phyloP scores from a whole-genome alignment of 176 grass and related monocot genomes.

The Hordeum vulgare region DNA sequence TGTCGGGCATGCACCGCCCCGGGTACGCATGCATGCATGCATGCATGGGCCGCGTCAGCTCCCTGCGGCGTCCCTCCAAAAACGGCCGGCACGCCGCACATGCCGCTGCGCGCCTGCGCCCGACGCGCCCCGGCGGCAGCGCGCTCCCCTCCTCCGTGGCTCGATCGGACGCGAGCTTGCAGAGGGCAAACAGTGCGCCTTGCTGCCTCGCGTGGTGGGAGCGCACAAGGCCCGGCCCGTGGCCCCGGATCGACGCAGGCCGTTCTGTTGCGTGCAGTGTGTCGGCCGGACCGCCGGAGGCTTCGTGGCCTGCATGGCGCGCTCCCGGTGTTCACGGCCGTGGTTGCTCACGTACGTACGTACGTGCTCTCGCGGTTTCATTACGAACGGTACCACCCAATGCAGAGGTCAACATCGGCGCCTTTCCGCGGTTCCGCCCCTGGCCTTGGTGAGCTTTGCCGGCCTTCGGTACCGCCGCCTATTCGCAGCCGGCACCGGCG shows the following conservation, averaged over 20 bases:
- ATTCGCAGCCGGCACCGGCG: not conserved
- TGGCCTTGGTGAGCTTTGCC: not conserved
- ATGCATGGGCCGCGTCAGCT: not conserved
- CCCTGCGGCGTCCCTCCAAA: constrained; percentile 20
- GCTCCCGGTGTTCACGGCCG: not conserved
- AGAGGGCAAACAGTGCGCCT: not conserved
- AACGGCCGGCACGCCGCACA: constrained; percentile 30
- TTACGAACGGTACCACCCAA: not conserved
- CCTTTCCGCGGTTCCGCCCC: not conserved
- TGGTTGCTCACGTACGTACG: not conserved
- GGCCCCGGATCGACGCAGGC: not conserved
- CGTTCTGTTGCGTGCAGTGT: not conserved
- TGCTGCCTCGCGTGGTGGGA: not conserved
- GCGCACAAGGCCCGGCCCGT: constrained; percentile 2
- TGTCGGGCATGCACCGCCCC: not conserved
- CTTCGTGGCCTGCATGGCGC: not conserved
- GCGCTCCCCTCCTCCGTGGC: not conserved
- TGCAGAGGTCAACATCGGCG: not conserved
- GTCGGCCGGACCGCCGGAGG: not conserved
- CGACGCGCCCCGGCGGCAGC: not conserved
- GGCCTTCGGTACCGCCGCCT: not conserved
- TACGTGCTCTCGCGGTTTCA: not conserved
- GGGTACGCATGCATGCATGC: not conserved
- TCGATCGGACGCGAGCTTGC: not conserved
- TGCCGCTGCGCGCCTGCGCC: not conserved